Base-by-base conservation (phyloP, 192 early-diverging fungal genomes). In the Phlyctochytrium bullatum region DNA sequence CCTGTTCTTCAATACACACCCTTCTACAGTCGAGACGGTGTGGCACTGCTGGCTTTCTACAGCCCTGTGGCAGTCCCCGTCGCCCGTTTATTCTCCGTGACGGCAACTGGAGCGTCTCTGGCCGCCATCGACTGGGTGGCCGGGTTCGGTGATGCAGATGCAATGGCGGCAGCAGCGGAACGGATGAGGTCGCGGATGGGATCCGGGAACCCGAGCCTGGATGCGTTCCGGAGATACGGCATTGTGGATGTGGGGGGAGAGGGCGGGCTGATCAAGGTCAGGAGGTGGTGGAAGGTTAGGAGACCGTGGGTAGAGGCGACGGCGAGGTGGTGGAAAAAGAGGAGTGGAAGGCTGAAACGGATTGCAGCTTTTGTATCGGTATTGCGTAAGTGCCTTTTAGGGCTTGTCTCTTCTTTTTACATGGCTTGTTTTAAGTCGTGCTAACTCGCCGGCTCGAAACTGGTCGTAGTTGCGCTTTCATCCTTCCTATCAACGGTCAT, bases 321-420 rank as follows among this genome's bases (percentile, higher is more conserved):
- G 62, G 57, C 24, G 28, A 36, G 69, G 25, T 71, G 69, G 69
- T 71, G 69, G 69, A 53, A 56, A 17, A n/a, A 62, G 16, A 53
- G 62, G 35, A 63, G 62, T 36, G 69, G 69, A 0, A 24, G 69
- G 25, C 14, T 28, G 51, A 71, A 64, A 33, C 10, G 69, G 23
- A 35, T 71, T 1, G 61, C 61, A 24, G 69, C 6, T 6, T 28
- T 64, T 34, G 23, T 64, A 1, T 62, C 69, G 24, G 62, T 71
- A 10, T 24, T 71, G 12, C 63, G 69, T 64, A 34, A 63, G 68
- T 50, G 2, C 32, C 25, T 57, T 57, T 57, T 57, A 20, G 12
- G 27, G 27, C 12, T 24, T 47, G 40, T 47, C 40, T 20, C 6
- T 47, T 47, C 20, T 47, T 47, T 6, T 20, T 47, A 20, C 40